Evolutionary conservation across 352 stramenopile genomes (phyloP).

Genomic region (Phytophthora multivora): DNA sequence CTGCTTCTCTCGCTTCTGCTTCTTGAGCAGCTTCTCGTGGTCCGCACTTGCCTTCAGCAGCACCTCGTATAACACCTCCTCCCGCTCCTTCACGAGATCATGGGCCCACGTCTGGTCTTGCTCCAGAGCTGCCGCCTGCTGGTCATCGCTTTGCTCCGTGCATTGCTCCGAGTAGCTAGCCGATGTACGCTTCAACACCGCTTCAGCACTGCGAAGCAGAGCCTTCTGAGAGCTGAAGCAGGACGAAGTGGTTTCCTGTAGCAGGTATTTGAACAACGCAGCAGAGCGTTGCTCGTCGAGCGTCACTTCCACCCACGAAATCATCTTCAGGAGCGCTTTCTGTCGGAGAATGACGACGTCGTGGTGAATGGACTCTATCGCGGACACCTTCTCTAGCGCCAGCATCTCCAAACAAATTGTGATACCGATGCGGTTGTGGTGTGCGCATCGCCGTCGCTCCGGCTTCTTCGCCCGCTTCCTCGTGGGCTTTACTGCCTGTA

Average conservation of each 20-base stretch:
- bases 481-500: slow-evolving; percentile 5
- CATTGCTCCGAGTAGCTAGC: slow-evolving; percentile 43
- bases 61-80: slow-evolving; percentile 37
- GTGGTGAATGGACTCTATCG: slow-evolving; percentile 25
- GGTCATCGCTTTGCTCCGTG: slow-evolving; percentile 18
- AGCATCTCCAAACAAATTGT: slow-evolving; percentile 77
- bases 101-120: slow-evolving; percentile 62
- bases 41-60: slow-evolving; percentile 41
- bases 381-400: slow-evolving; percentile 55
- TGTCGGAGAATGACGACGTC: slow-evolving; percentile 47
- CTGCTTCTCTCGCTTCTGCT: slow-evolving; percentile 42
- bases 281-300: slow-evolving; percentile 55
- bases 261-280: slow-evolving; percentile 52
- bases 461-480: slow-evolving; percentile 29
- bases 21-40: slow-evolving; percentile 43
- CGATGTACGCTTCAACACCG: slow-evolving; percentile 46
- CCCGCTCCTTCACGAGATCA: slow-evolving; percentile 49
- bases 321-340: slow-evolving; percentile 61
- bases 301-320: slow-evolving; percentile 56
- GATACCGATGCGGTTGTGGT: slow-evolving; percentile 75
- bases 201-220: slow-evolving; percentile 52
- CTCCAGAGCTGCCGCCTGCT: slow-evolving; percentile 28
- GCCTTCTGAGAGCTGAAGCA: slow-evolving; percentile 50
- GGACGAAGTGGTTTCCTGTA: slow-evolving; percentile 47
- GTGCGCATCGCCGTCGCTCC: slow-evolving; percentile 46